Base-by-base conservation (phyloP, 2,329 filamentous ascomycete genomes). In the Aspergillus quadrilineatus region DNA sequence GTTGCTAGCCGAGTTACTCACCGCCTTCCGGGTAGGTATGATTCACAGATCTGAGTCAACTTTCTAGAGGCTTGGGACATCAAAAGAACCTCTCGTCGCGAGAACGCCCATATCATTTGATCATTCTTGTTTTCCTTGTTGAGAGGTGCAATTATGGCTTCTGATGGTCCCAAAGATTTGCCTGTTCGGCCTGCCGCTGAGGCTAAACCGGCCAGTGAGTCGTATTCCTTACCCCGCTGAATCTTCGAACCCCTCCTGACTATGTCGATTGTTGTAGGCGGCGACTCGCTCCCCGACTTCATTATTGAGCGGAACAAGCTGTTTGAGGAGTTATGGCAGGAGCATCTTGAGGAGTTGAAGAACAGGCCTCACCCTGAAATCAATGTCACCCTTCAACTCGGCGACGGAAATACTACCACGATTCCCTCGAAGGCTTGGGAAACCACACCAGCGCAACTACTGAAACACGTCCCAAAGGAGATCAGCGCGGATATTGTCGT, bases 271-370 rank as follows among this genome's bases (percentile, higher is more conserved):
- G 60, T 65, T 44, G 58, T 60, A 50, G 61, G 64, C 47, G 58
- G 64, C 56, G 71, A 72, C 28, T 66, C 79, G 44, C 80, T 85
- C 17, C 89, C 92, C 55, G 85, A 88, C 58, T 96, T 89, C 75
- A 85, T 97, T 61, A 80, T 92, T 69, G 85, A 92, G 74, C 87
- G 94, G 61, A 87, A 97, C 68, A 84, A 89, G 52, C 80, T 97
- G 49, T 97, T 97, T 77, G 89, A 97, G 73, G 86, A 88, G 72
- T 82, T 97, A 64, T 95, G 95, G 82, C 87, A 89, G 63, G 84
- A 89, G 72, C 86, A 91, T 69, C 88, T 95, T 65, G 88, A 88
- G 57, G 90, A 94, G 71, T 77, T 91, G 62, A 81, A 83, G 53
- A 75, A 79, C 63, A 76, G 73, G 60, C 72, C 73, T 22, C 77